Evolutionary conservation across 2,329 filamentous ascomycete genomes (phyloP).

Genomic region (Coleophoma eucalyptorum): DNA sequence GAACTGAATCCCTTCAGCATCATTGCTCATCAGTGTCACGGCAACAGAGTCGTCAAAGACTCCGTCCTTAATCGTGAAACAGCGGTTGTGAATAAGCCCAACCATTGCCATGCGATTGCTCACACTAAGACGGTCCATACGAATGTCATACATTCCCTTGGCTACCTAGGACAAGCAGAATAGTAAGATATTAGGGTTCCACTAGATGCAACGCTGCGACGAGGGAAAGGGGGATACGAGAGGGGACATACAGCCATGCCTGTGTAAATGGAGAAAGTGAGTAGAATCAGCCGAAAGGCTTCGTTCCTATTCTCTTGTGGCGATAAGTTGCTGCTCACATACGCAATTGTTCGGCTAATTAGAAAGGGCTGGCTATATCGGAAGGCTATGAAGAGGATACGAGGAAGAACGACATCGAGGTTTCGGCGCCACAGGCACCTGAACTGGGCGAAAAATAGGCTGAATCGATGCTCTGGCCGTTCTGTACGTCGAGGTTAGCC

Average conservation of each 20-base stretch:
- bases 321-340: neutral
- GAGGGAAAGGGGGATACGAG: neutral
- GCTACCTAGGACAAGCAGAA: slow-evolving; percentile 8
- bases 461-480: too few species aligned
- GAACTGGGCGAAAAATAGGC: too few species aligned
- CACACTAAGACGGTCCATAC: slow-evolving; percentile 36
- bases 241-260: neutral
- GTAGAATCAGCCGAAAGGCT: neutral
- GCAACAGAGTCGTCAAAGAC: slow-evolving; percentile 32
- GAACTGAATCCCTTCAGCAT: slow-evolving; percentile 31
- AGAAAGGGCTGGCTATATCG: neutral
- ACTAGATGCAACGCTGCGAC: too few species aligned
- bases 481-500: too few species aligned
- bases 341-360: neutral
- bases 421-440: too few species aligned
- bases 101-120: slow-evolving; percentile 38
- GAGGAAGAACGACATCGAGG: too few species aligned
- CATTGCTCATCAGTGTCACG: slow-evolving; percentile 40
- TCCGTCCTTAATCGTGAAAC: slow-evolving; percentile 27
- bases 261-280: neutral
- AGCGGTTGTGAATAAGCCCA: slow-evolving; percentile 48
- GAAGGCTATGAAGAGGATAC: too few species aligned
- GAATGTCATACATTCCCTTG: slow-evolving; percentile 27
- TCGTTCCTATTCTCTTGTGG: neutral
- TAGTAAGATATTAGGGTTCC: neutral